phyloP scores from a whole-genome alignment of 305 asterid species.

The Fraxinus platypoda region DNA sequence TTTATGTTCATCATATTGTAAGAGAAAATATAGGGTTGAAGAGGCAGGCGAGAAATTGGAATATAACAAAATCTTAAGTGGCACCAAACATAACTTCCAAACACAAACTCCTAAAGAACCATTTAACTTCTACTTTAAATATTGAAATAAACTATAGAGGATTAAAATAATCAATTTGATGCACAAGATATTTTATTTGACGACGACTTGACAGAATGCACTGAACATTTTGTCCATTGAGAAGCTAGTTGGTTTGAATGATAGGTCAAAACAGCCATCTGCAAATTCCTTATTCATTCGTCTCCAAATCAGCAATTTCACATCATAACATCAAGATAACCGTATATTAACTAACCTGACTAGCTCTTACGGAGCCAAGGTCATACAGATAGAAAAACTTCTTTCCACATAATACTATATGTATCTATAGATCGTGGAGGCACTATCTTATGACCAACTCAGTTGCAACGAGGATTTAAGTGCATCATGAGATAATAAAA shows the following conservation, averaged over 20 bases:
- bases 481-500: slow-evolving; percentile 5
- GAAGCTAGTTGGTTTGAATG: neutral
- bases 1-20: neutral
- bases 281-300: neutral
- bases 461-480: slow-evolving; percentile 4
- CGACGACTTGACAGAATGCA: neutral
- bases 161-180: neutral
- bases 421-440: neutral
- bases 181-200: neutral
- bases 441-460: neutral
- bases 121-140: neutral
- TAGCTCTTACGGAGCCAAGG: neutral
- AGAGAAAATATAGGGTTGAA: neutral
- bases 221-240: neutral
- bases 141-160: neutral
- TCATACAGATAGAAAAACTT: neutral
- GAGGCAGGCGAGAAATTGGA: neutral
- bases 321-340: neutral
- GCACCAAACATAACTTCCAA: neutral
- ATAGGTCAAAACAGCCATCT: slow-evolving; percentile 13
- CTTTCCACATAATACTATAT: neutral
- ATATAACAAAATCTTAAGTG: neutral
- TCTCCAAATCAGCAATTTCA: neutral
- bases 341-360: neutral
- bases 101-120: neutral